Percentiles rank a stretch among this genome's conserved stretches.
phyloP scores from a whole-genome alignment of 1,284 basidiomycete species.

The Trichosporon inkin region DNA sequence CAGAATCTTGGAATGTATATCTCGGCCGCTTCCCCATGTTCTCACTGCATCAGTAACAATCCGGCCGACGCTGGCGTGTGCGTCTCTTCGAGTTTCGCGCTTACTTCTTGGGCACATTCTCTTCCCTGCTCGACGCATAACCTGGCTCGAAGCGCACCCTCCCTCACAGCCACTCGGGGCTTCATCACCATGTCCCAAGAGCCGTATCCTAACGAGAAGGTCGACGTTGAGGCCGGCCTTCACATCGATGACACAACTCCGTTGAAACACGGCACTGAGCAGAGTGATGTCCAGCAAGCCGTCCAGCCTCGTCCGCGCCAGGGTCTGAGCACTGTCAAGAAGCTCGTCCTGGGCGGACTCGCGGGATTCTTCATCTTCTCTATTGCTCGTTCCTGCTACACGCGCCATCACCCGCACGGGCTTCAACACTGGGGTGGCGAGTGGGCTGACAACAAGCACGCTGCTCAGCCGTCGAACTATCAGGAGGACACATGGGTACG shows the following conservation, averaged over 20 bases:
- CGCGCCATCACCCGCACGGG: background rate
- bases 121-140: background rate
- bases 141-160: background rate
- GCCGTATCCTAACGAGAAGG: background rate
- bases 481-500: background rate
- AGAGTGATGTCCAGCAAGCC: background rate
- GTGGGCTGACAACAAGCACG: background rate
- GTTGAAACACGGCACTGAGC: background rate
- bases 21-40: background rate
- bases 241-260: background rate
- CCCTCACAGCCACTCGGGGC: background rate
- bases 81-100: background rate
- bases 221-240: slow-evolving; percentile 3
- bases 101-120: background rate
- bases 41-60: background rate
- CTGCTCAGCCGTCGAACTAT: background rate
- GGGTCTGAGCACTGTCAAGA: background rate
- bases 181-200: slow-evolving; percentile 1
- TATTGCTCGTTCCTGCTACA: background rate
- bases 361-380: background rate
- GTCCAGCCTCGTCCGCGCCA: background rate
- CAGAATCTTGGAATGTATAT: too few relatives aligned
- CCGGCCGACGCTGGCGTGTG: background rate
- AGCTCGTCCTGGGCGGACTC: background rate
- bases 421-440: background rate